Conservation (phyloP, 352 stramenopile genomes). For the Pythium aristosporum region DNA sequence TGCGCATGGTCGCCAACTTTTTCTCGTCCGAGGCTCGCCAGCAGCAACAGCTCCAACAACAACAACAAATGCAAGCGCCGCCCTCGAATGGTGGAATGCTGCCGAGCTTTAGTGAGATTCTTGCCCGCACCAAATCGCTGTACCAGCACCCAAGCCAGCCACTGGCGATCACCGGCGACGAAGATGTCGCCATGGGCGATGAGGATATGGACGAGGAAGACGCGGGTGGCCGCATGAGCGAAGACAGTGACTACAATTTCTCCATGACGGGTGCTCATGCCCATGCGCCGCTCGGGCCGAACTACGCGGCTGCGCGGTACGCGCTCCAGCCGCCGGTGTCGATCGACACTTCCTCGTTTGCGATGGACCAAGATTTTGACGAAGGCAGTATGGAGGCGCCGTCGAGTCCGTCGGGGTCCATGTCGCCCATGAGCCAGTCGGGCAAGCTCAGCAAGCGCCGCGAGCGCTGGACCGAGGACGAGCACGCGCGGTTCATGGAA, state of each 20-base stretch:
- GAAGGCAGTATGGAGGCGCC: slow-evolving; percentile 32
- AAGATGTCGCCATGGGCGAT: neutral
- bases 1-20: slow-evolving; percentile 49
- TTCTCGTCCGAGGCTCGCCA: slow-evolving; percentile 34
- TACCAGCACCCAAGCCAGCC: slow-evolving; percentile 45
- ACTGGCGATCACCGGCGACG: slow-evolving; percentile 14
- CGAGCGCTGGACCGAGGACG: slow-evolving; percentile 81
- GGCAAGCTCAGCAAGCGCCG: slow-evolving; percentile 70
- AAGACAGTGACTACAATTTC: neutral
- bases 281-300: slow-evolving; percentile 12
- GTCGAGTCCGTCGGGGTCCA: slow-evolving; percentile 32
- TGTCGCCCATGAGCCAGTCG: slow-evolving; percentile 56
- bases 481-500: slow-evolving; percentile 85
- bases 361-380: slow-evolving; percentile 9
- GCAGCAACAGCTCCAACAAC: slow-evolving; percentile 23
- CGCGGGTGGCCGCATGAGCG: slow-evolving; percentile 4
- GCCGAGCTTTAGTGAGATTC: slow-evolving; percentile 63
- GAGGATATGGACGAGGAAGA: slow-evolving; percentile 29
- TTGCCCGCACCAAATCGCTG: slow-evolving; percentile 63
- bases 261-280: slow-evolving; percentile 3
- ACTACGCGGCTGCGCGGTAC: slow-evolving; percentile 24
- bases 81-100: slow-evolving; percentile 33
- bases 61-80: slow-evolving; percentile 23
- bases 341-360: slow-evolving; percentile 16
- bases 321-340: slow-evolving; percentile 17